Percentiles rank a stretch among this genome's conserved stretches.
phyloP scores from a whole-genome alignment of 768 basidiomycete genomes.

The Tricholoma terreum region DNA sequence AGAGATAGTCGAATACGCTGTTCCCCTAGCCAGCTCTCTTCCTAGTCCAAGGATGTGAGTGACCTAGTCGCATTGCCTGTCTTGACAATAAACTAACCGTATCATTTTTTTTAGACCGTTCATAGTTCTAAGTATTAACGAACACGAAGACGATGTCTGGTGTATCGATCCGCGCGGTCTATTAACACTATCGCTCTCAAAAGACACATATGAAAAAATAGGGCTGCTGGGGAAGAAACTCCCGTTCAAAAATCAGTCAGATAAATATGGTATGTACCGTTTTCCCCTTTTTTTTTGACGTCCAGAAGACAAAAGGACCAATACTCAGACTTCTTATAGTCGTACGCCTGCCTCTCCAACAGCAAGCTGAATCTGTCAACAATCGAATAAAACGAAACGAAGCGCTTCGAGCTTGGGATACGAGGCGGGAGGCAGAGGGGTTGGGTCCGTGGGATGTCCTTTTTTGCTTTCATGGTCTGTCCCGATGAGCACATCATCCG shows the following conservation, averaged over 20 bases:
- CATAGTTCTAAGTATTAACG: constrained; percentile 32
- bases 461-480: constrained; percentile 30
- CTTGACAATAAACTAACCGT: constrained; percentile 3
- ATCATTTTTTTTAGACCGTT: constrained; percentile 18
- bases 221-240: constrained; percentile 57
- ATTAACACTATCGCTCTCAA: constrained; percentile 53
- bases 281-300: not conserved
- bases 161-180: constrained; percentile 63
- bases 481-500: not conserved
- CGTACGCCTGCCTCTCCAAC: constrained; percentile 44
- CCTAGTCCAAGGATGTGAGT: constrained; percentile 2
- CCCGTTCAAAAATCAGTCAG: constrained; percentile 48
- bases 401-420: constrained; percentile 51
- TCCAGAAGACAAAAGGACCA: not conserved
- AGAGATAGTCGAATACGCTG: constrained; percentile 40
- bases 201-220: constrained; percentile 56
- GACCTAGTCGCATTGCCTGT: not conserved
- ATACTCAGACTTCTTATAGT: constrained; percentile 30
- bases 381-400: constrained; percentile 36
- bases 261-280: constrained; percentile 44
- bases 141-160: constrained; percentile 56
- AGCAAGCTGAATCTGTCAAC: constrained; percentile 33
- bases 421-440: constrained; percentile 30
- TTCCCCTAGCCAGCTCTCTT: constrained; percentile 20
- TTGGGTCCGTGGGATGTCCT: constrained; percentile 44